Percentiles rank a stretch among this genome's conserved stretches.
Evolutionary conservation across 2,329 filamentous ascomycete genomes (phyloP).

Genomic region (Colletotrichum neosansevieriae): DNA sequence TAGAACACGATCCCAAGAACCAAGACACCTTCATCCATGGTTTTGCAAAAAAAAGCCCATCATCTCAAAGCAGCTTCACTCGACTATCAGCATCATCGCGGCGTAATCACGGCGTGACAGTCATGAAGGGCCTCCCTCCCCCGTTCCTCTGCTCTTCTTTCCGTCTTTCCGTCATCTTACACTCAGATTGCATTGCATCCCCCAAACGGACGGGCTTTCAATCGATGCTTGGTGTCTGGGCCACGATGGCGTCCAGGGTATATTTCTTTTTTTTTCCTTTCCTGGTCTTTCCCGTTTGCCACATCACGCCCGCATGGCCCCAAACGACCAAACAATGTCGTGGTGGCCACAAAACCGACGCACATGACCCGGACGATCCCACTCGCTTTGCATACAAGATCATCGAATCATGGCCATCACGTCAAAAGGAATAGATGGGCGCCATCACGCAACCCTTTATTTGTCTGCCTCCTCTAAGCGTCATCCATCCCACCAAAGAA

Average conservation of each 20-base stretch:
- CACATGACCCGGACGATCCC: constrained; percentile 24
- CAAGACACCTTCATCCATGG: constrained; percentile 11
- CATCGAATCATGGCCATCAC: not conserved
- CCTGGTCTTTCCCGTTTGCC: not conserved
- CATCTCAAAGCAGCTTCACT: not conserved
- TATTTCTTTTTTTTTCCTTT: no score
- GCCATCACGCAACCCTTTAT: not conserved
- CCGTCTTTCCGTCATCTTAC: no score
- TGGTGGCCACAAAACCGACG: constrained; percentile 1
- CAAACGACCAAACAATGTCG: constrained; percentile 11
- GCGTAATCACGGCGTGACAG: constrained; percentile 16
- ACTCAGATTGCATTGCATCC: not conserved
- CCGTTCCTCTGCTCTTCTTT: no score
- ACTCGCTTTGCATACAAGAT: constrained; percentile 9
- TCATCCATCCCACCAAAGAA: not conserved
- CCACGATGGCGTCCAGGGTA: no score
- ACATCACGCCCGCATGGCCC: not conserved
- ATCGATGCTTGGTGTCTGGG: no score
- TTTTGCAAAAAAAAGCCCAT: not conserved
- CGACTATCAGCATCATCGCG: not conserved
- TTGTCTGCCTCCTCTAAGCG: not conserved
- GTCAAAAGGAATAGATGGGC: not conserved
- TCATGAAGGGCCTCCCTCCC: not conserved
- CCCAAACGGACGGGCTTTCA: no score
- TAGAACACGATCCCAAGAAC: not conserved